Conservation (phyloP, 352 stramenopile genomes). For the Phytopythium aichiense region DNA sequence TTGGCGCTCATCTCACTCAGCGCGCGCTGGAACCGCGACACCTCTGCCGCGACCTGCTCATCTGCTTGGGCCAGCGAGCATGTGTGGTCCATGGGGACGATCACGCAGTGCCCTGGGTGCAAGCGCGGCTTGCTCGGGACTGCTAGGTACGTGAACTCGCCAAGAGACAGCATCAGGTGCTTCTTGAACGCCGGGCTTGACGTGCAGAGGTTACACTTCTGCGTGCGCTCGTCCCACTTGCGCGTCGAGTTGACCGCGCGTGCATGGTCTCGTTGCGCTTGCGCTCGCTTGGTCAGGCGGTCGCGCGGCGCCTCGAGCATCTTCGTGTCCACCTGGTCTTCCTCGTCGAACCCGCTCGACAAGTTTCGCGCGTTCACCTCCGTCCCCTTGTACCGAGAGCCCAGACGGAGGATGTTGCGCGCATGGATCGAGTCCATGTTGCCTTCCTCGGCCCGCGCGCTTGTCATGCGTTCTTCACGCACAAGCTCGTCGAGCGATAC, state of each 20-base stretch:
- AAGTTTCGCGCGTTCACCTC: constrained; percentile 59
- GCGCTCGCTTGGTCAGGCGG: constrained; percentile 57
- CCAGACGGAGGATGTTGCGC: constrained; percentile 71
- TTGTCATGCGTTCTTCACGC: constrained; percentile 65
- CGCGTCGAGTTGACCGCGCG: constrained; percentile 56
- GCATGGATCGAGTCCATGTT: constrained; percentile 72
- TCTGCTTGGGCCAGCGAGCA: constrained; percentile 51
- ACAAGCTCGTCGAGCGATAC: constrained; percentile 73
- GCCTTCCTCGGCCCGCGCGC: constrained; percentile 31
- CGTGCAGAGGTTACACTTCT: constrained; percentile 70
- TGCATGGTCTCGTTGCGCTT: constrained; percentile 45
- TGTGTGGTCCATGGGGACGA: constrained; percentile 71
- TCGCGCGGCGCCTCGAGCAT: constrained; percentile 45
- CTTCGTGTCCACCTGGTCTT: constrained; percentile 69
- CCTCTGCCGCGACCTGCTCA: constrained; percentile 61
- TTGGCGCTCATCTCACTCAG: constrained; percentile 52
- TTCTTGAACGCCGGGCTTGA: constrained; percentile 74
- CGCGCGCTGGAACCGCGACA: constrained; percentile 60
- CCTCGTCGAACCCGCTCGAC: constrained; percentile 79
- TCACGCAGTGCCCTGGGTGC: constrained; percentile 64
- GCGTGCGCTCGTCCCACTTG: constrained; percentile 57
- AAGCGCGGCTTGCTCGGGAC: constrained; percentile 53
- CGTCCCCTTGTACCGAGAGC: constrained; percentile 65
- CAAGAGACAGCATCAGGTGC: constrained; percentile 75
- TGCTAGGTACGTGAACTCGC: constrained; percentile 69